Evolutionary conservation across 495 filamentous ascomycete genomes (phyloP).

Genomic region (Pseudomonodictys pantanalensis): DNA sequence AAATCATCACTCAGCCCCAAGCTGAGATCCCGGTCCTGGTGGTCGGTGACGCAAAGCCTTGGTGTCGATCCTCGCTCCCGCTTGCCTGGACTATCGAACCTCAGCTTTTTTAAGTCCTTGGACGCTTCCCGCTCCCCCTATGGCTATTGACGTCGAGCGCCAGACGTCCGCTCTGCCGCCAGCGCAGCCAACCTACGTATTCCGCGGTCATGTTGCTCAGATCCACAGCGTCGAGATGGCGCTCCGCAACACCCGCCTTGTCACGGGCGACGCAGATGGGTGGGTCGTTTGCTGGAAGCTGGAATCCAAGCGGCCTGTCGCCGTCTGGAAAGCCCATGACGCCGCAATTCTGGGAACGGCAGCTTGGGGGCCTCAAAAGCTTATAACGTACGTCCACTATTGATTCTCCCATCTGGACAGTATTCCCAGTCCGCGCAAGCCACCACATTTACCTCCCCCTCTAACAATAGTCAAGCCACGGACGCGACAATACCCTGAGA

Average conservation of each 20-base stretch:
- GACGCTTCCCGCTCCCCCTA: not conserved
- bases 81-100: constrained; percentile 18
- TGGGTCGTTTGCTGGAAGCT: constrained; percentile 87
- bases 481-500: constrained; percentile 80
- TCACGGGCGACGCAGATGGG: constrained; percentile 87
- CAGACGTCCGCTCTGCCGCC: constrained; percentile 46
- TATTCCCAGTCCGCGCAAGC: no score
- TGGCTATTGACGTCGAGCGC: constrained; percentile 21
- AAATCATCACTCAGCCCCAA: not conserved
- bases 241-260: constrained; percentile 66
- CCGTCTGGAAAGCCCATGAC: constrained; percentile 86
- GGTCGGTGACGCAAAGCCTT: not conserved
- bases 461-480: constrained; percentile 59
- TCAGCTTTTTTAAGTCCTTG: not conserved
- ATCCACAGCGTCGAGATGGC: constrained; percentile 78
- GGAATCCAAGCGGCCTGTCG: constrained; percentile 72
- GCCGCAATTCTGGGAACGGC: constrained; percentile 69
- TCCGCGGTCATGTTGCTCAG: constrained; percentile 80
- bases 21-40: not conserved
- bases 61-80: constrained; percentile 28
- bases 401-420: constrained; percentile 3
- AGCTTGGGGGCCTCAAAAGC: constrained; percentile 60
- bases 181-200: constrained; percentile 75
- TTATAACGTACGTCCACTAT: constrained; percentile 66
- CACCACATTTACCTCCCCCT: no score